phyloP scores from a whole-genome alignment of 345 rosid genomes.

The Tarenaya hassleriana region DNA sequence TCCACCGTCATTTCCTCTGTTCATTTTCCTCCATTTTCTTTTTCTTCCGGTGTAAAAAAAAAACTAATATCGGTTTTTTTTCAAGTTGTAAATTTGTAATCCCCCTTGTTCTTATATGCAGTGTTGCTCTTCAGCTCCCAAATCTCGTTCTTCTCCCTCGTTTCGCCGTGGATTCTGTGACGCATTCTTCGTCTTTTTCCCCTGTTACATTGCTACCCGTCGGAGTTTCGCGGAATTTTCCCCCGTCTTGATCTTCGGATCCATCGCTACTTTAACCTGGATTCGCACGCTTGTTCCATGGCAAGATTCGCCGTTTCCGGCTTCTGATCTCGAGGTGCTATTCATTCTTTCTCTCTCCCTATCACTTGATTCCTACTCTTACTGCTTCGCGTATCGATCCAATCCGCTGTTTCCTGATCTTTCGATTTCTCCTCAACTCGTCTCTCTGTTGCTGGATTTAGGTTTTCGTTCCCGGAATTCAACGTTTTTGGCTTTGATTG shows the following conservation, averaged over 20 bases:
- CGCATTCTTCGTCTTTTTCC: no score
- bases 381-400: slow-evolving; percentile 26
- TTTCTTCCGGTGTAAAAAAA: no score
- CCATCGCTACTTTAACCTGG: neutral
- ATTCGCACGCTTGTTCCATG: slow-evolving; percentile 5
- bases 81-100: neutral
- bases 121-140: no score
- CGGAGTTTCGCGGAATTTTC: no score
- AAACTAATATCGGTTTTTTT: neutral
- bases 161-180: no score
- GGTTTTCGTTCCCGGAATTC: slow-evolving; percentile 13
- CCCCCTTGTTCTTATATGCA: no score
- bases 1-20: slow-evolving; percentile 1
- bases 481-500: neutral
- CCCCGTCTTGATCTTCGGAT: no score
- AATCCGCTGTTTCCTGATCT: neutral
- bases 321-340: slow-evolving; percentile 24
- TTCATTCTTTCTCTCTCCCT: neutral
- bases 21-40: neutral
- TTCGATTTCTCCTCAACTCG: neutral
- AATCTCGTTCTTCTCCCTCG: no score
- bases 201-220: no score
- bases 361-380: neutral
- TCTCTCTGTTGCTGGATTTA: slow-evolving; percentile 14
- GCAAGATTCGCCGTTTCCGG: slow-evolving; percentile 9